Evolutionary conservation across 805 yeast genomes (phyloP), one percentile per base, ranked within the genome.

Genomic region (Spencermartinsiella europaea): DNA sequence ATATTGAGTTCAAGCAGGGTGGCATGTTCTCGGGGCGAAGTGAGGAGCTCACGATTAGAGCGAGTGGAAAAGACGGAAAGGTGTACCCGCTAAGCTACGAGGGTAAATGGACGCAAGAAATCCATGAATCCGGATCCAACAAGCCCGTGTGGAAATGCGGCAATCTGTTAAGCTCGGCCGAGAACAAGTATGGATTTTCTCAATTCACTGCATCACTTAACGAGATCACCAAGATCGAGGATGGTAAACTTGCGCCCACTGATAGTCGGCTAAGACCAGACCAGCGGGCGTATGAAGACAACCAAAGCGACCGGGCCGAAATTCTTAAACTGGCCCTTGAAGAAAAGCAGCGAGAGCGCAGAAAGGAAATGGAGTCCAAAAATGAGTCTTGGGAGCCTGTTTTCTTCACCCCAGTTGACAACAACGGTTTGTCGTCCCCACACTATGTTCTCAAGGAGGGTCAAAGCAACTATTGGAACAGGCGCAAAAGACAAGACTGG

Each of bases 181-280:
- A 72, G 38, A 71, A 74, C 51, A 85, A 85, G 61, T 93, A 81
- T 67, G 99, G 99, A 0, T 89, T 89, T 61, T 83, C 96, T 0
- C 71, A 73, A 44, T 93, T 83, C 68, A 81, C 95, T 0, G 87
- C 95, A 5, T 75, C 83, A 34, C 70, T 93, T 61, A 89, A 89
- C 61, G 85, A 88, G 49, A 76, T 90, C 34, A 85, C 96, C 0
- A 68, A 62, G 2, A 66, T 91, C 12, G 97, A 91, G 60, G 51
- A 73, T 22, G 83, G 70, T 2, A 45, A 65, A 1, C 56, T 90
- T 34, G 83, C 97, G 4, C 90, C 90, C 2, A 86, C 93, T 0
- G 99, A 93, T 63, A 85, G 96, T 5, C 77, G 99, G 59, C 65
- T 81, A 38, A 76, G 99, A 60, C 98, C 97, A 0, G 99, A 93